Percentiles rank a stretch among this genome's conserved stretches.
Conservation (phyloP, 73 alveolate species). For the Tetrahymena elliotti region DNA sequence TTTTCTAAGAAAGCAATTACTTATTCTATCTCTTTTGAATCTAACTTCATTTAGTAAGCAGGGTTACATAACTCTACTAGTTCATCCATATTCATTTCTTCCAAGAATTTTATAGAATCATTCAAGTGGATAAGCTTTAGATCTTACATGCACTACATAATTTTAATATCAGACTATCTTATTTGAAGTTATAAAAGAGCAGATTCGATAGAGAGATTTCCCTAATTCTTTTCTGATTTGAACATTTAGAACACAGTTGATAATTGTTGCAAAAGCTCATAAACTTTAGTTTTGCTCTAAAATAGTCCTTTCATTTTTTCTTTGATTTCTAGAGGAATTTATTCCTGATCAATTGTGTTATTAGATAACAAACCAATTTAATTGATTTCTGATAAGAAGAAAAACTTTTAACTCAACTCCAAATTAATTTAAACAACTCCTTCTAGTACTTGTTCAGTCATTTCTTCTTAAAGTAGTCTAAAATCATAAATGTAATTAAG, state of each 20-base stretch:
- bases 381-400: not conserved
- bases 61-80: not conserved
- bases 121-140: not conserved
- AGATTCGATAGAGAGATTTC: not conserved
- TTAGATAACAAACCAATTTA: not conserved
- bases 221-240: not conserved
- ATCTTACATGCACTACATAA: not conserved
- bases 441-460: not conserved
- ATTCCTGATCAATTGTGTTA: not conserved
- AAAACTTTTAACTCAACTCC: not conserved
- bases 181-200: not conserved
- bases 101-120: not conserved
- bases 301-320: not conserved
- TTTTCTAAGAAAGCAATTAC: not conserved
- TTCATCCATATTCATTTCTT: not conserved
- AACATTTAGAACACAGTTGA: not conserved
- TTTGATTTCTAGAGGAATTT: not conserved
- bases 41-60: not conserved
- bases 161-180: not conserved
- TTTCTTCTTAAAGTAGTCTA: not conserved
- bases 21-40: not conserved
- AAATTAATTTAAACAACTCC: not conserved
- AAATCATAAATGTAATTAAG: not conserved
- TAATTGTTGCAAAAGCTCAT: not conserved
- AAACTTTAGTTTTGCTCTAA: not conserved